phyloP scores from a whole-genome alignment of 1,284 basidiomycete genomes.

The Fomitopsis betulina region DNA sequence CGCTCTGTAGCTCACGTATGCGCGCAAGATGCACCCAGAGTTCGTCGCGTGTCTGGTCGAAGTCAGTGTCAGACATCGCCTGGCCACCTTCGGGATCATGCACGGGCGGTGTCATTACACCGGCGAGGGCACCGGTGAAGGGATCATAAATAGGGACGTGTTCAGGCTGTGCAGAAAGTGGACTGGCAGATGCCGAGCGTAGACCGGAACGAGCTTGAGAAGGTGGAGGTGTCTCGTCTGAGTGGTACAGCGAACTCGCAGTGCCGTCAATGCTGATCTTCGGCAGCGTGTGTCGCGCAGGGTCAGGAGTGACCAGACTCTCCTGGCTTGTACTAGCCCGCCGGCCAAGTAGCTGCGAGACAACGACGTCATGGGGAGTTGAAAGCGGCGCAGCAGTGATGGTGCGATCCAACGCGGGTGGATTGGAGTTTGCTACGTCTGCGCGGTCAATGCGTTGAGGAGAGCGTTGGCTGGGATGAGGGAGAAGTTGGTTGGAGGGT shows the following conservation, averaged over 20 bases:
- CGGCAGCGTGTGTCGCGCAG: constrained; percentile 8
- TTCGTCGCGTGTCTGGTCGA: constrained; percentile 38
- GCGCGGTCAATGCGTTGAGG: constrained; percentile 3
- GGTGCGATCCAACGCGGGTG: constrained; percentile 12
- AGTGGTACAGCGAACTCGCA: constrained; percentile 18
- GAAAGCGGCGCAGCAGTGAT: constrained; percentile 30
- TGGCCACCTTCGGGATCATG: constrained; percentile 18
- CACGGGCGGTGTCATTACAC: constrained; percentile 28
- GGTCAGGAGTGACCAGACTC: constrained; percentile 8
- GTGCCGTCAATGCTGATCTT: constrained; percentile 16
- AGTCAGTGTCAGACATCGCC: constrained; percentile 15
- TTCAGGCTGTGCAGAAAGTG: constrained; percentile 13
- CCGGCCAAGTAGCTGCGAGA: constrained; percentile 43
- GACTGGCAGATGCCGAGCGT: constrained; percentile 15
- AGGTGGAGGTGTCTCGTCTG: constrained; percentile 20
- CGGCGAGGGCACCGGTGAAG: constrained; percentile 42
- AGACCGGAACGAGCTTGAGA: constrained; percentile 8
- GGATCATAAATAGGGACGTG: constrained; percentile 43
- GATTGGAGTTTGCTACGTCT: constrained; percentile 2
- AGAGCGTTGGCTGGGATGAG: constrained; percentile 2
- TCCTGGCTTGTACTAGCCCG: constrained; percentile 11
- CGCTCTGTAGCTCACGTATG: constrained; percentile 63
- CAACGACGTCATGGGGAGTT: constrained; percentile 60
- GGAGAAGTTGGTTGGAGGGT: constrained; percentile 1
- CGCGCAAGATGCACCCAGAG: constrained; percentile 63